phyloP scores from a whole-genome alignment of 78 protist species.

The Monocercomonoides exilis region DNA sequence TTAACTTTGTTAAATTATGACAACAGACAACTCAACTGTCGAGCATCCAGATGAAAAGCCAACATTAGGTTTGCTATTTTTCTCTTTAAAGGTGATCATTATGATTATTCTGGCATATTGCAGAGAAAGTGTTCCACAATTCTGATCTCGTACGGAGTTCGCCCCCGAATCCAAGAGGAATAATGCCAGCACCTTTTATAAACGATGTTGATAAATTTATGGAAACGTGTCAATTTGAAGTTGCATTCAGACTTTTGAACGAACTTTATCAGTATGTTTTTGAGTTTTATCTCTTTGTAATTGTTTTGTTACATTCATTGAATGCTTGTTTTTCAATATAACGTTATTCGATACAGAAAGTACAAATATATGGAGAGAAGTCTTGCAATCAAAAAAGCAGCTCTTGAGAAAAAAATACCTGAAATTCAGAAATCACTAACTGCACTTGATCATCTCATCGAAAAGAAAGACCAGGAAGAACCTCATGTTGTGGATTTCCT shows the following conservation, averaged over 20 bases:
- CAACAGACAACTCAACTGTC: too few relatives aligned
- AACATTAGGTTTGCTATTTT: too few relatives aligned
- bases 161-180: not conserved
- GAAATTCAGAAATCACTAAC: not conserved
- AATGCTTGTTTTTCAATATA: not conserved
- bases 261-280: not conserved
- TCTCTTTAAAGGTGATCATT: too few relatives aligned
- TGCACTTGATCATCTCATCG: not conserved
- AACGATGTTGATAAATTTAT: not conserved
- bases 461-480: not conserved
- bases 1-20: too few relatives aligned
- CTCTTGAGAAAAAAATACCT: not conserved
- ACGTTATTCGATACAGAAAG: not conserved
- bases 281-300: not conserved
- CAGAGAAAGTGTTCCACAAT: too few relatives aligned
- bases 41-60: too few relatives aligned
- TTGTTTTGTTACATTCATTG: not conserved
- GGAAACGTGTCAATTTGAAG: not conserved
- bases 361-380: constrained; percentile 1
- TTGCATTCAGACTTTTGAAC: not conserved
- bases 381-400: not conserved
- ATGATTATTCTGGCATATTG: too few relatives aligned
- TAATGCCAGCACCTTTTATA: not conserved
- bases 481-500: not conserved
- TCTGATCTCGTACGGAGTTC: too few relatives aligned